These are phyloP conservation scores for Auricularia sp. DNA, from an alignment of 768 basidiomycete genomes.

Conservation along the genomic window DNA sequence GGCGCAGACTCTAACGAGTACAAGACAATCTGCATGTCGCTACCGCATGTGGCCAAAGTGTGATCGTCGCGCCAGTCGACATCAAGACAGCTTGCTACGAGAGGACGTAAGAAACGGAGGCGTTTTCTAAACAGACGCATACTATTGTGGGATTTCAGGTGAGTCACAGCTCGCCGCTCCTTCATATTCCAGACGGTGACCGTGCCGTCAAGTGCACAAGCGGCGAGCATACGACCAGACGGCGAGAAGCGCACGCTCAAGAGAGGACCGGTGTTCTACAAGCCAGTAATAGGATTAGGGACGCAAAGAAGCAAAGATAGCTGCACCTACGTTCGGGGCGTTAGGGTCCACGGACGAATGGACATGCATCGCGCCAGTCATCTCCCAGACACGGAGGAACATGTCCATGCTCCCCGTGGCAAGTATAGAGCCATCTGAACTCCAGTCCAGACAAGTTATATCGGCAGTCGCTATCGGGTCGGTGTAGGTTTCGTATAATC, in stretches of 20 bases:
- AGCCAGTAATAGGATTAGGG: too few relatives aligned
- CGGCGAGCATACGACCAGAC: neutral
- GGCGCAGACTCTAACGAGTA: slow-evolving; percentile 38
- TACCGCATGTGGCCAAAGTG: slow-evolving; percentile 64
- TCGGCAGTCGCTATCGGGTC: slow-evolving; percentile 31
- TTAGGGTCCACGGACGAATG: slow-evolving; percentile 24
- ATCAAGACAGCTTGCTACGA: slow-evolving; percentile 65
- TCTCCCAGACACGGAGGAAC: slow-evolving; percentile 54
- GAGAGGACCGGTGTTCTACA: neutral
- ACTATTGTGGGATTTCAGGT: neutral
- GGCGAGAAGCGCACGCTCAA: slow-evolving; percentile 27
- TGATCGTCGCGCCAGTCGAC: slow-evolving; percentile 69
- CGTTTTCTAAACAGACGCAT: slow-evolving; percentile 1
- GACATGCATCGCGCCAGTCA: slow-evolving; percentile 50
- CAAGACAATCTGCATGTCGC: slow-evolving; percentile 55
- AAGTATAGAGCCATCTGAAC: slow-evolving; percentile 56
- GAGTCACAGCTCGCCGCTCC: neutral
- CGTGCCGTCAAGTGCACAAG: neutral
- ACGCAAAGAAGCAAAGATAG: slow-evolving; percentile 7
- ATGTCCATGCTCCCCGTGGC: slow-evolving; percentile 75
- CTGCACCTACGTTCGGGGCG: slow-evolving; percentile 44
- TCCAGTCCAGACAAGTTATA: slow-evolving; percentile 73
- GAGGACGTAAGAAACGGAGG: neutral
- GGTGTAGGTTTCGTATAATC: slow-evolving; percentile 37
- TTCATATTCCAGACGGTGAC: neutral